A percentile compares a stretch with the other conserved stretches of the same genome.
phyloP scores from a whole-genome alignment of 495 filamentous ascomycete genomes.

The Podospora pseudocomata region DNA sequence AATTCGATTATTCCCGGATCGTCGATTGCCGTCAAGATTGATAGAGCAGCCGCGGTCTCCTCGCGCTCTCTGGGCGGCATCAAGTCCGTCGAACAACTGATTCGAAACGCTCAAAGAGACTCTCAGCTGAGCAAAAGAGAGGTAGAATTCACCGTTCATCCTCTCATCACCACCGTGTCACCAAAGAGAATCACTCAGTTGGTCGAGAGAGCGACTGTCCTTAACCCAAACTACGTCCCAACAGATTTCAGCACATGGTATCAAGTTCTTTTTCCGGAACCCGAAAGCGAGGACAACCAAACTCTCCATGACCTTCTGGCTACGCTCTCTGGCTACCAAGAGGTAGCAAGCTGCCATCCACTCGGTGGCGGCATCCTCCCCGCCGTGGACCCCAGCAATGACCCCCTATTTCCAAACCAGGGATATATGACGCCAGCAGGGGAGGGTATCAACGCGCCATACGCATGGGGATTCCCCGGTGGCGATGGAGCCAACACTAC shows the following conservation, averaged over 20 bases:
- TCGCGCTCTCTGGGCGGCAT: neutral
- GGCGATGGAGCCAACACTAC: slow-evolving; percentile 10
- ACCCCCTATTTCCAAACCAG: slow-evolving; percentile 5
- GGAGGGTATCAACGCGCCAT: slow-evolving; percentile 14
- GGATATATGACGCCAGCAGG: slow-evolving; percentile 8
- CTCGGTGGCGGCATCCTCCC: neutral
- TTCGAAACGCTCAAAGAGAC: neutral
- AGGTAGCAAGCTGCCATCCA: slow-evolving; percentile 2
- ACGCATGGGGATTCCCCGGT: slow-evolving; percentile 19
- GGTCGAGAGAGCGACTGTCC: neutral
- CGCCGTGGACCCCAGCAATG: slow-evolving; percentile 2
- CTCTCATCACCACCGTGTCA: neutral
- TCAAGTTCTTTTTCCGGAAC: neutral
- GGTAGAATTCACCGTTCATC: neutral
- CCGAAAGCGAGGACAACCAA: neutral
- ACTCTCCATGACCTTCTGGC: neutral
- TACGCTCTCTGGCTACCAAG: neutral
- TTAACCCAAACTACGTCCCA: neutral
- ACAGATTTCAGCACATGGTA: neutral
- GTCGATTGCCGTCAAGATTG: neutral
- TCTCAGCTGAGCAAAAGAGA: neutral
- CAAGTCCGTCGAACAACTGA: neutral
- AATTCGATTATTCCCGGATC: neutral
- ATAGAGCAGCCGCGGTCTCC: neutral
- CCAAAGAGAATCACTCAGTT: neutral